phyloP scores from a whole-genome alignment of 2,329 filamentous ascomycete species.

The Leptosphaerulina australis region DNA sequence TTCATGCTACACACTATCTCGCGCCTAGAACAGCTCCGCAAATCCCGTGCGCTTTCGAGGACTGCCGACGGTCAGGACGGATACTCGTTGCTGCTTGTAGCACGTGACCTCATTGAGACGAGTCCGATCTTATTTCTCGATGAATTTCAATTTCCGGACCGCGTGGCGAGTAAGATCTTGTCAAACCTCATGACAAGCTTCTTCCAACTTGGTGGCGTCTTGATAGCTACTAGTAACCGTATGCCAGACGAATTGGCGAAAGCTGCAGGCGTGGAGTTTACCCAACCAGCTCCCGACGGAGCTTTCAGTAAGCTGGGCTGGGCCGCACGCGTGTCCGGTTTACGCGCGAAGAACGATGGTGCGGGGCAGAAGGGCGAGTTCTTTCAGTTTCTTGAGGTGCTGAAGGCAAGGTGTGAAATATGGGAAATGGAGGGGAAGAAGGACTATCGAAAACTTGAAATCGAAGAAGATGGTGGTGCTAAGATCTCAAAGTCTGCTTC shows the following conservation, averaged over 20 bases:
- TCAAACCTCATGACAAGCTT: conserved; percentile 79
- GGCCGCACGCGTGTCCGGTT: conserved; percentile 56
- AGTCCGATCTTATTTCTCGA: conserved; percentile 80
- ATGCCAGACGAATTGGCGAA: conserved; percentile 83
- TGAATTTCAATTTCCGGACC: conserved; percentile 82
- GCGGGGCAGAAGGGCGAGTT: conserved; percentile 69
- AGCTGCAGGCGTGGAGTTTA: conserved; percentile 73
- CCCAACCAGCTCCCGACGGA: conserved; percentile 54
- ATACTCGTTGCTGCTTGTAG: conserved; percentile 74
- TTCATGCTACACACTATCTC: conserved; percentile 83
- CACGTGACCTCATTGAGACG: conserved; percentile 74
- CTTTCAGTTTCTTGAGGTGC: conserved; percentile 73
- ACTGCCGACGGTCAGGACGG: conserved; percentile 54
- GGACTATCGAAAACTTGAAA: conserved; percentile 67
- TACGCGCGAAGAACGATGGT: conserved; percentile 49
- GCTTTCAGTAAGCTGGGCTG: conserved; percentile 43
- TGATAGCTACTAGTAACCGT: conserved; percentile 80
- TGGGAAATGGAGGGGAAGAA: conserved; percentile 80
- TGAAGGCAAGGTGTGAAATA: conserved; percentile 79
- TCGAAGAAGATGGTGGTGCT: conserved; percentile 29
- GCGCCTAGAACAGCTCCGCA: conserved; percentile 70
- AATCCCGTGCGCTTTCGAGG: conserved; percentile 35
- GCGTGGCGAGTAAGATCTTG: conserved; percentile 77
- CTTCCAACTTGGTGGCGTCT: conserved; percentile 80
- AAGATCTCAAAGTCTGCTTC: not conserved